phyloP scores from a whole-genome alignment of 768 basidiomycete species.

The Boletus bicolor region DNA sequence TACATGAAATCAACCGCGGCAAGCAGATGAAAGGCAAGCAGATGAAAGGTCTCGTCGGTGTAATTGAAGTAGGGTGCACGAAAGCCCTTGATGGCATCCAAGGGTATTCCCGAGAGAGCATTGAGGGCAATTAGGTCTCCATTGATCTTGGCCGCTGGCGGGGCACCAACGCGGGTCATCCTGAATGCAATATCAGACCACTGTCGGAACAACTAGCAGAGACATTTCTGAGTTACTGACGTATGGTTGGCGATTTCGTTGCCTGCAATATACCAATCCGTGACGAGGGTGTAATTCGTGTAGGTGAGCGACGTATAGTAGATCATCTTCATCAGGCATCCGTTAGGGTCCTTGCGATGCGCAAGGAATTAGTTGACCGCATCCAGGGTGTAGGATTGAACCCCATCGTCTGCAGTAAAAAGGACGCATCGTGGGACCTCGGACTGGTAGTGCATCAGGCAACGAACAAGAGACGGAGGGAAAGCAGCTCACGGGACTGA shows the following conservation, averaged over 20 bases:
- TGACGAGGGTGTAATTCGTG: slow-evolving; percentile 7
- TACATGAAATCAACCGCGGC: background rate
- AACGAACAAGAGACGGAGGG: background rate
- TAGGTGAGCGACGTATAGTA: slow-evolving; percentile 7
- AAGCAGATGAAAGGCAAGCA: background rate
- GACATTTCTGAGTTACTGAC: background rate
- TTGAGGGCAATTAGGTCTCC: slow-evolving; percentile 1
- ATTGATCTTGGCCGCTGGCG: background rate
- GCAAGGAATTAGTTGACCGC: background rate
- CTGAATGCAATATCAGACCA: background rate
- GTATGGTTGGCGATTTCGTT: slow-evolving; percentile 8
- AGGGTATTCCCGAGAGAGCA: background rate
- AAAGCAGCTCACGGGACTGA: background rate
- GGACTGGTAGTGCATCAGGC: background rate
- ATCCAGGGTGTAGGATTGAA: slow-evolving; percentile 1
- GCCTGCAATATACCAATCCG: slow-evolving; percentile 4
- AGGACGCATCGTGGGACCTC: background rate
- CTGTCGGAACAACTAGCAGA: background rate
- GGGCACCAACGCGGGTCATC: background rate
- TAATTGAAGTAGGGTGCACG: slow-evolving; percentile 3
- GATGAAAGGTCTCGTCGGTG: background rate
- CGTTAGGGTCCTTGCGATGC: background rate
- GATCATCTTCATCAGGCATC: background rate
- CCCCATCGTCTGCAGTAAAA: slow-evolving; percentile 1
- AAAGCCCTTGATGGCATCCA: background rate